These are phyloP conservation scores for Collybia sp. DNA, from an alignment of 768 basidiomycete genomes.

Conservation along the genomic window DNA sequence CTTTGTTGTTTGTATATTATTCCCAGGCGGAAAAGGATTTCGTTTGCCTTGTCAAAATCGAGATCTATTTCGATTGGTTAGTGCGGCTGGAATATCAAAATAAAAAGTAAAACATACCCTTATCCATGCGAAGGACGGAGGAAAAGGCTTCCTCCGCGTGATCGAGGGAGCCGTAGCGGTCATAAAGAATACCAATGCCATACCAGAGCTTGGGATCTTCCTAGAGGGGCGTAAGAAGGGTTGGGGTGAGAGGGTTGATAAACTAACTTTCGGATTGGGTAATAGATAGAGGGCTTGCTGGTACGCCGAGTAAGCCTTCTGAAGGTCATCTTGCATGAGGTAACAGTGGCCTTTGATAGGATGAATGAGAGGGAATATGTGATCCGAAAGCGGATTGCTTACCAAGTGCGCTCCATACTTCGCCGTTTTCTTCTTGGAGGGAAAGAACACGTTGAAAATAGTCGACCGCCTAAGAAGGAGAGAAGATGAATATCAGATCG, in stretches of 20 bases:
- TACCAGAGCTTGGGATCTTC: constrained; percentile 99
- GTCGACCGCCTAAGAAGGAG: constrained; percentile 76
- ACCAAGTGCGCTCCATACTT: constrained; percentile 98
- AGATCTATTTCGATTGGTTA: constrained; percentile 31
- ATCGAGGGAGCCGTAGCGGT: constrained; percentile 96
- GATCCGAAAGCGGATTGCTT: constrained; percentile 19
- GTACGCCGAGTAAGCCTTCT: constrained; percentile 97
- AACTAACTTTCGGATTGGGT: constrained; percentile 84
- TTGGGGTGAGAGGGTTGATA: constrained; percentile 7
- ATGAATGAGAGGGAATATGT: constrained; percentile 12
- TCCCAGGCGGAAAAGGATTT: constrained; percentile 95
- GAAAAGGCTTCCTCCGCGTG: constrained; percentile 99
- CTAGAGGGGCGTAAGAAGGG: constrained; percentile 22
- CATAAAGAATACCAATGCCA: constrained; percentile 97
- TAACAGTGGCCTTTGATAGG: constrained; percentile 80
- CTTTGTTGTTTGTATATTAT: constrained; percentile 99
- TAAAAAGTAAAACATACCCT: constrained; percentile 54
- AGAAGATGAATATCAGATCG: constrained; percentile 13
- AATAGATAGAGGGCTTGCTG: constrained; percentile 96
- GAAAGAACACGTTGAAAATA: constrained; percentile 91
- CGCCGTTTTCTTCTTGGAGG: constrained; percentile 94
- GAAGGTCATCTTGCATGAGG: constrained; percentile 98
- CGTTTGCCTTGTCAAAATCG: constrained; percentile 99
- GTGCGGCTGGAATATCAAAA: constrained; percentile 5
- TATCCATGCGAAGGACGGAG: constrained; percentile 94